Conservation (phyloP, 2,329 filamentous ascomycete species). For the Eurotiales sp. region DNA sequence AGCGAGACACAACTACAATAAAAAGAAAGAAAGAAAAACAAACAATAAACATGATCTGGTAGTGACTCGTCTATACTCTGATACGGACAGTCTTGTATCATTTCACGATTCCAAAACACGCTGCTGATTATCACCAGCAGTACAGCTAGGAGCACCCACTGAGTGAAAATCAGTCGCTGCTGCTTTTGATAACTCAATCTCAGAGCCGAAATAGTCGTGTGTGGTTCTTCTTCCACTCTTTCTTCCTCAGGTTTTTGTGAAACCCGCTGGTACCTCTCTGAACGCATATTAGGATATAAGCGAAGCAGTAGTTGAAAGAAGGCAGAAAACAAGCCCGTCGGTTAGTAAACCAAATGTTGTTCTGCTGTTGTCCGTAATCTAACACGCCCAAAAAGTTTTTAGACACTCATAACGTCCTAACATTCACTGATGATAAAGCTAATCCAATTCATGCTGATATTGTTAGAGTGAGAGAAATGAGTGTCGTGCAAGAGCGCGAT, state of each 20-base stretch:
- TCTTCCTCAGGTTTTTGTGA: constrained; percentile 7
- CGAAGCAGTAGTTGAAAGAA: neutral
- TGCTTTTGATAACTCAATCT: neutral
- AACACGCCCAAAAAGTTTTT: too few relatives aligned
- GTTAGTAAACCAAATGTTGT: neutral
- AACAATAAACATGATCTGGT: constrained; percentile 2
- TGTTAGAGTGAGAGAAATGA: too few relatives aligned
- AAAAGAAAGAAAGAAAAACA: neutral
- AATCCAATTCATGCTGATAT: too few relatives aligned
- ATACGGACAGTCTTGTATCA: constrained; percentile 3
- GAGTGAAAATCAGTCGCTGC: neutral
- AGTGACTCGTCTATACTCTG: neutral
- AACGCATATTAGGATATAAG: neutral
- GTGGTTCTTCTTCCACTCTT: neutral
- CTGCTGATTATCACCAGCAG: neutral
- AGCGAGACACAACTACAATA: too few relatives aligned
- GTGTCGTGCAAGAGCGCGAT: too few relatives aligned
- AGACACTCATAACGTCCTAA: too few relatives aligned
- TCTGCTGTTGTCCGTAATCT: too few relatives aligned
- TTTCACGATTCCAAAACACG: neutral
- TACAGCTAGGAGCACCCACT: neutral
- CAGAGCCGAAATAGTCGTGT: neutral
- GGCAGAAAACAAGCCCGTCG: neutral
- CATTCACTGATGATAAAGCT: too few relatives aligned
- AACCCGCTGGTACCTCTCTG: neutral